Conservation (phyloP, 257 asterid genomes). For the Solanum phureja region DNA sequence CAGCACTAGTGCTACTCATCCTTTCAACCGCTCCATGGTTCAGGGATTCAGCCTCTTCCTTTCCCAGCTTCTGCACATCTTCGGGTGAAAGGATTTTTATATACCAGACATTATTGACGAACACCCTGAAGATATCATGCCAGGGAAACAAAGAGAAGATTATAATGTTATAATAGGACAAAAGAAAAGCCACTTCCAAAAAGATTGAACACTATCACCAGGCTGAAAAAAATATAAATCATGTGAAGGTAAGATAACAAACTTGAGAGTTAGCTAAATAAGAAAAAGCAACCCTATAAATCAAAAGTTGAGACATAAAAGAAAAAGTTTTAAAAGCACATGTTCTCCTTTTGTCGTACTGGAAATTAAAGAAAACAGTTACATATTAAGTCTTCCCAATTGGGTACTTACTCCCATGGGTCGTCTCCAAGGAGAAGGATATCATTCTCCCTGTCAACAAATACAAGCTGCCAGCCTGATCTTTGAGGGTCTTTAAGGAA, state of each 20-base stretch:
- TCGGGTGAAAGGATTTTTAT: slow-evolving; percentile 93
- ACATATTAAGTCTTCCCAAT: not conserved
- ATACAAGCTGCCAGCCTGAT: slow-evolving; percentile 99
- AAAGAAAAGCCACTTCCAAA: not conserved
- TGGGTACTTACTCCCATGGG: slow-evolving; percentile 87
- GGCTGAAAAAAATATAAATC: not conserved
- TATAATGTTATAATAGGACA: not conserved
- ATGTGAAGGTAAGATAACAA: not conserved
- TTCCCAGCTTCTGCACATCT: slow-evolving; percentile 75
- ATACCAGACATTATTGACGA: slow-evolving; percentile 86
- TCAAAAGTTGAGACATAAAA: not conserved
- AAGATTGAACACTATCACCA: not conserved
- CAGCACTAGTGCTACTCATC: slow-evolving; percentile 23
- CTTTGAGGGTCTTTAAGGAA: slow-evolving; percentile 94
- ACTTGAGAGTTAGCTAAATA: not conserved
- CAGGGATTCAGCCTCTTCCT: slow-evolving; percentile 53
- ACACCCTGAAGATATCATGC: slow-evolving; percentile 41
- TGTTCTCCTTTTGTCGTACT: not conserved
- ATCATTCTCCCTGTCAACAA: slow-evolving; percentile 96
- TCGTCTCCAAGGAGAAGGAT: slow-evolving; percentile 99
- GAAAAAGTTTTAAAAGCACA: not conserved
- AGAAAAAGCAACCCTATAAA: not conserved
- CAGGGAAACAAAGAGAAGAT: not conserved
- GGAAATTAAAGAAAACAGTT: not conserved
- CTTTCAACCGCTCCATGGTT: slow-evolving; percentile 33